These are phyloP conservation scores for Mycena albidolilacea DNA, from an alignment of 768 basidiomycete species.

Conservation along the genomic window DNA sequence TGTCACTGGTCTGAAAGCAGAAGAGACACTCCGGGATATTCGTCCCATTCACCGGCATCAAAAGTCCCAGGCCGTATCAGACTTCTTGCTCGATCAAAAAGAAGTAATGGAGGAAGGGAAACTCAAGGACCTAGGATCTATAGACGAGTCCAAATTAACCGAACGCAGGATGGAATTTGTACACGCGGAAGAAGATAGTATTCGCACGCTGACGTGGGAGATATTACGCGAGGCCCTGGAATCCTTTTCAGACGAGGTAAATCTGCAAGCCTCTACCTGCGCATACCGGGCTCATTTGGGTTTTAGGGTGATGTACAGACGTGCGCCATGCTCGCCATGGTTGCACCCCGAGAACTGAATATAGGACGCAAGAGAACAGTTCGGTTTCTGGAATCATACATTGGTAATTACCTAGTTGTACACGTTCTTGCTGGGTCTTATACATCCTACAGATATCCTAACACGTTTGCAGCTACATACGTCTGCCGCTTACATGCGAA, in stretches of 20 bases:
- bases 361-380: slow-evolving; percentile 60
- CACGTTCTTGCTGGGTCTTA: not conserved
- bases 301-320: slow-evolving; percentile 84
- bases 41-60: slow-evolving; percentile 47
- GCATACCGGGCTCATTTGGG: slow-evolving; percentile 20
- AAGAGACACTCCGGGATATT: slow-evolving; percentile 50
- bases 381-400: slow-evolving; percentile 78
- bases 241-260: slow-evolving; percentile 73
- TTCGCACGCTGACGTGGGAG: slow-evolving; percentile 71
- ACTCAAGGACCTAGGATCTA: slow-evolving; percentile 1
- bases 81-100: slow-evolving; percentile 46
- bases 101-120: slow-evolving; percentile 36
- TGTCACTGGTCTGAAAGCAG: slow-evolving; percentile 40
- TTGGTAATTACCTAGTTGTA: slow-evolving; percentile 63
- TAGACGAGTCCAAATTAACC: slow-evolving; percentile 44
- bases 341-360: slow-evolving; percentile 72
- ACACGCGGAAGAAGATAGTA: slow-evolving; percentile 62
- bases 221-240: slow-evolving; percentile 71
- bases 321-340: slow-evolving; percentile 78
- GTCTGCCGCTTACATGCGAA: slow-evolving; percentile 83
- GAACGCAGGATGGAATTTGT: slow-evolving; percentile 61
- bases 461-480: slow-evolving; percentile 73
- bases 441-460: slow-evolving; percentile 67
- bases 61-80: slow-evolving; percentile 50
- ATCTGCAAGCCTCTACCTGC: slow-evolving; percentile 2